phyloP scores from a whole-genome alignment of 2,329 filamentous ascomycete genomes.

The Xylariaceae sp. region DNA sequence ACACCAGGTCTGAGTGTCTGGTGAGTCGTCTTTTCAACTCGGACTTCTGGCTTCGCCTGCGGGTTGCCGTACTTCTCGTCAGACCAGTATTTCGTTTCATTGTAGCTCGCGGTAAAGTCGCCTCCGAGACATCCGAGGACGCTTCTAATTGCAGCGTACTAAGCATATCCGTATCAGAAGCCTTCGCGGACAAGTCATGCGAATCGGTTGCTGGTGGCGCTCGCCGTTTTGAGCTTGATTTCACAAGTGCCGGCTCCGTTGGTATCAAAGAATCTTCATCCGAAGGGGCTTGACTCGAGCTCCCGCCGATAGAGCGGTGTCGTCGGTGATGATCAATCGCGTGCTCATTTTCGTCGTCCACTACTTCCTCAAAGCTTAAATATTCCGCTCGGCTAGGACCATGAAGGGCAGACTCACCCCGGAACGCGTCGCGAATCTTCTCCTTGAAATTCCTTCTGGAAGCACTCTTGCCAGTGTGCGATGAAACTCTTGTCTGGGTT shows the following conservation, averaged over 20 bases:
- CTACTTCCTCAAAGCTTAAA: conserved; percentile 41
- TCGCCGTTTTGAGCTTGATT: conserved; percentile 25
- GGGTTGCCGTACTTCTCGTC: conserved; percentile 41
- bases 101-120: conserved; percentile 50
- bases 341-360: conserved; percentile 27
- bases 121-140: conserved; percentile 44
- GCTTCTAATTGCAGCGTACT: conserved; percentile 44
- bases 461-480: conserved; percentile 44
- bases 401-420: conserved; percentile 51
- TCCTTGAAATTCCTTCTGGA: conserved; percentile 51
- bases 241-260: conserved; percentile 26
- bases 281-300: conserved; percentile 31
- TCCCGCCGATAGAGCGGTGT: conserved; percentile 32
- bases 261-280: conserved; percentile 31
- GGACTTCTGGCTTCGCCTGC: conserved; percentile 43
- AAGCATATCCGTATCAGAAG: conserved; percentile 44
- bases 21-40: conserved; percentile 71
- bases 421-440: conserved; percentile 56
- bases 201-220: conserved; percentile 52
- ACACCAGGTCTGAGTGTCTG: conserved; percentile 90
- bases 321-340: conserved; percentile 28
- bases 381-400: conserved; percentile 43
- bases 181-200: conserved; percentile 53
- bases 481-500: conserved; percentile 45
- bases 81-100: conserved; percentile 47